phyloP scores from a whole-genome alignment of 176 grass and related monocot species.

The Lolium rigidum region DNA sequence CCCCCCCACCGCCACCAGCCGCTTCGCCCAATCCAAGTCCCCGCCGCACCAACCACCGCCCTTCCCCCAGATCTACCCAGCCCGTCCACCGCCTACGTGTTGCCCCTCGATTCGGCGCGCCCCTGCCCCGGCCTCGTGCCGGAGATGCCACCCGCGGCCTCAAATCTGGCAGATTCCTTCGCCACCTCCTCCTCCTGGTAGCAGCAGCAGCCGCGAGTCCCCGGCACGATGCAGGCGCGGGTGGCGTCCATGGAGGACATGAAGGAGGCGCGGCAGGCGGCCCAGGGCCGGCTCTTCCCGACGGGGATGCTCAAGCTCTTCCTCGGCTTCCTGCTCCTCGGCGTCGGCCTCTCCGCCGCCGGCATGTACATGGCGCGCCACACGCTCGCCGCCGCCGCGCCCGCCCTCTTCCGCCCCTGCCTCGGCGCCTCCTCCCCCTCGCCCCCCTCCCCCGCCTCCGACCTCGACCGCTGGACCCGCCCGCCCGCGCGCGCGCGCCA shows the following conservation, averaged over 20 bases:
- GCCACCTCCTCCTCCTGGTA: not conserved
- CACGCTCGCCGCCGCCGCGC: slow-evolving; percentile 55
- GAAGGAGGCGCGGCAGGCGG: slow-evolving; percentile 72
- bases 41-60: slow-evolving; percentile 31
- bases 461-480: slow-evolving; percentile 70
- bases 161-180: slow-evolving; percentile 36
- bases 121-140: slow-evolving; percentile 32
- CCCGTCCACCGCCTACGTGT: slow-evolving; percentile 5
- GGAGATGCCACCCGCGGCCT: slow-evolving; percentile 36
- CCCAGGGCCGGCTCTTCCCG: slow-evolving; percentile 57
- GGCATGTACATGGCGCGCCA: slow-evolving; percentile 83
- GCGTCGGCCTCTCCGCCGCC: slow-evolving; percentile 67
- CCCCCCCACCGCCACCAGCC: slow-evolving; percentile 17
- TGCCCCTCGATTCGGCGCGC: slow-evolving; percentile 43
- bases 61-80: slow-evolving; percentile 48
- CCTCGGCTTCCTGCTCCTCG: slow-evolving; percentile 70
- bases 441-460: not conserved
- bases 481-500: slow-evolving; percentile 51
- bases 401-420: slow-evolving; percentile 70
- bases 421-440: slow-evolving; percentile 41
- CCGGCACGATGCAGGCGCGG: slow-evolving; percentile 64
- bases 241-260: slow-evolving; percentile 84
- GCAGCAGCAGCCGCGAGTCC: no score
- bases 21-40: slow-evolving; percentile 14
- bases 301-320: slow-evolving; percentile 73